Evolutionary conservation across 1,284 basidiomycete genomes (phyloP), one percentile per base, ranked within the genome.

Genomic region (Trichosporon asahii): DNA sequence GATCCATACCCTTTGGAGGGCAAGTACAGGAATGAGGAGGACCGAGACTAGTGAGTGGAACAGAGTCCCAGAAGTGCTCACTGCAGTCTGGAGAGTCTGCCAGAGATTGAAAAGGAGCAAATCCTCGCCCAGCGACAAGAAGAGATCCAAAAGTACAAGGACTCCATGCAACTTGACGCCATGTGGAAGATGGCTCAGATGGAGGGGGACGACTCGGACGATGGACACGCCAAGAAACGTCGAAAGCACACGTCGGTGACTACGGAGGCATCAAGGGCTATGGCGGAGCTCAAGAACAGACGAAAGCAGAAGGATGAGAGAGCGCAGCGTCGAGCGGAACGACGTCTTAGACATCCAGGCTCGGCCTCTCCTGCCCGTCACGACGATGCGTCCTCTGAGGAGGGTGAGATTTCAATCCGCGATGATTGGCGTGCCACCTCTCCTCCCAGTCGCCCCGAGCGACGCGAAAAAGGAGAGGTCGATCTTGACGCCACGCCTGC

Each of bases 1-100:
- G 91, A 93, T 75, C 90, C 90, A 4, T 98, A 94, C 80, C 95
- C 94, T 0, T 85, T 96, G 23, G 95, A 97, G 76, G 93, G 93
- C 63, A 93, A 94, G 82, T 98, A 93, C 80, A 88, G 88, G 70
- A 89, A 94, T 77, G 92, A 93, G 76, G 87, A 85, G 3, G 95
- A 98, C 81, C 89, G 91, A 78, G 88, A 91, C 74, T 84, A 86
- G 92, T 94, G 83, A 84, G 90, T 79, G 7, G 11, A 11, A 12
- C 11, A 63, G 3, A n/a, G n/a, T 11, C 0, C 8, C 27, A 6
- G 3, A 44, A 31, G 33, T 23, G 65, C 69, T 65, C 65, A 31
- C 64, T 68, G 21, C 79, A 96, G 94, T 66, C 85, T 98, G 53
- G 85, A 93, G 77, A 82, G 85, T 33, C 87, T 96, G 87, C 88